phyloP scores from a whole-genome alignment of 768 basidiomycete genomes.

The Mycena vulgaris region DNA sequence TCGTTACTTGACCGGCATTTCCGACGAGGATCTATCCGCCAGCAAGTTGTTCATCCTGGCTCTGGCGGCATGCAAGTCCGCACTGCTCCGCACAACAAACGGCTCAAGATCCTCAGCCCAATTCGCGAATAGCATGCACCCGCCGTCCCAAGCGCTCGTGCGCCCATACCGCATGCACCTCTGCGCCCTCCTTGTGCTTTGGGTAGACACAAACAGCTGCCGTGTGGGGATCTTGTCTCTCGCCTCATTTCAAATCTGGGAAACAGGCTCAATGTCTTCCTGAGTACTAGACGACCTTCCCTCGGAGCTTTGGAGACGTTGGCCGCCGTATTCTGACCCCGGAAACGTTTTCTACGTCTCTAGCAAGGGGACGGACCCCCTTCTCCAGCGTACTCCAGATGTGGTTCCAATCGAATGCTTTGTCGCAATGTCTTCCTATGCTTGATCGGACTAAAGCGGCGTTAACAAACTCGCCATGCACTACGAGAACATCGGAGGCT shows the following conservation, averaged over 20 bases:
- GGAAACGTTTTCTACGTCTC: background rate
- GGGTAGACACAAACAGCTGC: background rate
- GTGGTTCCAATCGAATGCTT: background rate
- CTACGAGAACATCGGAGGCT: background rate
- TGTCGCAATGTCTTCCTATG: background rate
- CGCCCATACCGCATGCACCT: background rate
- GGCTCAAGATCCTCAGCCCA: constrained; percentile 15
- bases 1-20: constrained; percentile 20
- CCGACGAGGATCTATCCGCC: constrained; percentile 8
- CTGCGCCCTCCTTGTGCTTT: background rate
- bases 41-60: background rate
- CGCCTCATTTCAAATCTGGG: background rate
- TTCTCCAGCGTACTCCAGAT: background rate
- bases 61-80: background rate
- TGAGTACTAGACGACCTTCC: background rate
- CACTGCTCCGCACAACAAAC: constrained; percentile 14
- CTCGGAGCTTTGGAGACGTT: background rate
- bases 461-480: background rate
- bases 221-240: background rate
- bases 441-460: background rate
- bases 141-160: background rate
- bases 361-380: background rate
- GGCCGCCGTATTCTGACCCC: background rate
- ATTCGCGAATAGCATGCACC: constrained; percentile 19
- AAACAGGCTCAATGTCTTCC: background rate